These are phyloP conservation scores for Geotrichum klebahnii DNA, from an alignment of 1,139 yeast genomes.

Conservation along the genomic window DNA sequence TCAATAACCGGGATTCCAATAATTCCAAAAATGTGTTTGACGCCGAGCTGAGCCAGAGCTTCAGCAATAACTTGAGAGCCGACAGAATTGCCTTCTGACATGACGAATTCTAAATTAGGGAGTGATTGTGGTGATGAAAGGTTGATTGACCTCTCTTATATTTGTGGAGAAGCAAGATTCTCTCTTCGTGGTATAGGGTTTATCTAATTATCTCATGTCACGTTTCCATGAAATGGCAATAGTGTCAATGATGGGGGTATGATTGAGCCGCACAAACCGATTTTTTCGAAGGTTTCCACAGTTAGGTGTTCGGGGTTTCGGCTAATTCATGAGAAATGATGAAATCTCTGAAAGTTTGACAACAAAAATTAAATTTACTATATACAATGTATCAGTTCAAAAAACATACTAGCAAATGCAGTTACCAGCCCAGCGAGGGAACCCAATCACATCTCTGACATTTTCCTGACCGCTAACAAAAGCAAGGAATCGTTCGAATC, in stretches of 20 bases:
- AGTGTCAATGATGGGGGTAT: too few relatives aligned
- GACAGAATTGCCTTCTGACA: slow-evolving; percentile 1
- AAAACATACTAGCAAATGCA: slow-evolving; percentile 43
- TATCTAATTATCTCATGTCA: too few relatives aligned
- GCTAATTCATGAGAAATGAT: too few relatives aligned
- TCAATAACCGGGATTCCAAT: slow-evolving; percentile 71
- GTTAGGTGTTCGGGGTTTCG: too few relatives aligned
- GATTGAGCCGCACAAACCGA: too few relatives aligned
- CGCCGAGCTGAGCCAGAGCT: slow-evolving; percentile 47
- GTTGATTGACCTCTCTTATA: too few relatives aligned
- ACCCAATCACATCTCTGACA: slow-evolving; percentile 80
- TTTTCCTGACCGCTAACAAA: slow-evolving; percentile 70
- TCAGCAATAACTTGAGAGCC: slow-evolving; percentile 49
- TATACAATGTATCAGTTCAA: neutral
- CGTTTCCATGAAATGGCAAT: too few relatives aligned
- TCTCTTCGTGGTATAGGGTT: too few relatives aligned
- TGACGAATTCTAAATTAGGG: neutral
- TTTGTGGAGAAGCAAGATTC: too few relatives aligned
- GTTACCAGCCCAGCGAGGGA: slow-evolving; percentile 57
- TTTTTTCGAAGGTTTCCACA: too few relatives aligned
- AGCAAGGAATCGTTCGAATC: slow-evolving; percentile 78
- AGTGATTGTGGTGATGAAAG: neutral
- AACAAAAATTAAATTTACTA: neutral
- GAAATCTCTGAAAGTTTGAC: too few relatives aligned
- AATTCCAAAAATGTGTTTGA: slow-evolving; percentile 56